phyloP scores from a whole-genome alignment of 140 eudicot species.

The Cichorium intybus region DNA sequence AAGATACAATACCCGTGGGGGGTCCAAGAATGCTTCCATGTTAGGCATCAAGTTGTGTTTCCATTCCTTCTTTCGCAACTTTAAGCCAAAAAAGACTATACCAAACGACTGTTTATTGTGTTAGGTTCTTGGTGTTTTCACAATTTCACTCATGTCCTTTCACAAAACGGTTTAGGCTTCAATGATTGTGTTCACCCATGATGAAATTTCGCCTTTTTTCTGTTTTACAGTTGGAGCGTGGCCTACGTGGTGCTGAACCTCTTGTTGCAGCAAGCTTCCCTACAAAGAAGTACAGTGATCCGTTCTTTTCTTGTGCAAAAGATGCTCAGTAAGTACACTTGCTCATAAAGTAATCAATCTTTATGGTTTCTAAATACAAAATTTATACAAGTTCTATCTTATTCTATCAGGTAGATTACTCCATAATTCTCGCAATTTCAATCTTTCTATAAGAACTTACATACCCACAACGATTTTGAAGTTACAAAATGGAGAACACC shows the following conservation, averaged over 20 bases:
- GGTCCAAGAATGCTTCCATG: conserved; percentile 17
- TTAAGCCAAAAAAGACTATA: conserved; percentile 14
- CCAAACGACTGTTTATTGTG: conserved; percentile 13
- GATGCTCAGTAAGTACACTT: conserved; percentile 70
- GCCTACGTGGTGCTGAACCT: conserved; percentile 74
- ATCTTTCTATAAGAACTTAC: not conserved
- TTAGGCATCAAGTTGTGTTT: conserved; percentile 22
- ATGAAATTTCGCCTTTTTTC: not conserved
- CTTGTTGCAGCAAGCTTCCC: conserved; percentile 74
- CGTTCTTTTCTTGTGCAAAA: conserved; percentile 54
- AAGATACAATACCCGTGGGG: conserved; percentile 19
- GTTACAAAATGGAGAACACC: not conserved
- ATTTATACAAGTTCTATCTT: not conserved
- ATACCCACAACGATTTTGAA: not conserved
- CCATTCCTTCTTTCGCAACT: conserved; percentile 18
- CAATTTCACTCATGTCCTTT: conserved; percentile 9
- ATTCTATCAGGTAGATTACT: not conserved
- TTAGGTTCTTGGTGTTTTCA: conserved; percentile 24
- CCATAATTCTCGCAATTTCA: too few relatives aligned
- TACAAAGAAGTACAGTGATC: conserved; percentile 71
- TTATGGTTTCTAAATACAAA: not conserved
- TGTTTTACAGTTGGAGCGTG: conserved; percentile 72
- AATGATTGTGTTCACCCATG: conserved; percentile 6
- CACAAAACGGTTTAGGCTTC: not conserved
- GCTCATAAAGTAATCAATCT: not conserved